A percentile compares a stretch with the other conserved stretches of the same genome.
phyloP scores from a whole-genome alignment of 1,284 basidiomycete genomes.

The Papiliotrema flavescens region DNA sequence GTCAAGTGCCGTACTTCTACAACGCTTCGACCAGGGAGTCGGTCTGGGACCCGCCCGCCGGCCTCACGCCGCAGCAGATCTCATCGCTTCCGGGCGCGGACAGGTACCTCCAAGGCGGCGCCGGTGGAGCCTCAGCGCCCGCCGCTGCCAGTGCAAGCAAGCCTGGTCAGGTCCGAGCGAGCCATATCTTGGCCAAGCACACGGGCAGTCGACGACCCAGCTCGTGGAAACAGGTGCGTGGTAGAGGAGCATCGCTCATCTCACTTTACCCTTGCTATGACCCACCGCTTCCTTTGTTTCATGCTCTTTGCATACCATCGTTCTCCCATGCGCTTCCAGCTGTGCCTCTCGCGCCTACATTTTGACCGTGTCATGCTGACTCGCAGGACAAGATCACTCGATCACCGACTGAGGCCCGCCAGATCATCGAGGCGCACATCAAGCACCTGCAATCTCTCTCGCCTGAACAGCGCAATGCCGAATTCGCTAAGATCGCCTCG shows the following conservation, averaged over 20 bases:
- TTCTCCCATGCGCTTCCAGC: not conserved
- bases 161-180: slow-evolving; percentile 71
- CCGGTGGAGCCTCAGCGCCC: slow-evolving; percentile 5
- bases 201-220: slow-evolving; percentile 77
- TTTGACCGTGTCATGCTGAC: not conserved
- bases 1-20: slow-evolving; percentile 83
- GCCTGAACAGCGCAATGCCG: slow-evolving; percentile 54
- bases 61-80: slow-evolving; percentile 62
- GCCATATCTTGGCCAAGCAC: slow-evolving; percentile 94
- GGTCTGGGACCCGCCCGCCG: slow-evolving; percentile 75
- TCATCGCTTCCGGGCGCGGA: slow-evolving; percentile 66
- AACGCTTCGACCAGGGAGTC: slow-evolving; percentile 69
- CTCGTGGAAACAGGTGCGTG: slow-evolving; percentile 84
- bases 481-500: slow-evolving; percentile 70
- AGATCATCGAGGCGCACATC: slow-evolving; percentile 63
- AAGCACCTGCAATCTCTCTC: slow-evolving; percentile 36
- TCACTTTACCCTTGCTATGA: not conserved
- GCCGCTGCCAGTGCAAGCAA: slow-evolving; percentile 3
- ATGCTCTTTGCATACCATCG: not conserved
- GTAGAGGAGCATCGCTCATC: not conserved
- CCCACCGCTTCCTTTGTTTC: not conserved
- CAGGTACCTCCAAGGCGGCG: slow-evolving; percentile 47
- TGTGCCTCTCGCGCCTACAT: not conserved
- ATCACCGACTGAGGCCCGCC: slow-evolving; percentile 82
- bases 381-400: slow-evolving; percentile 74